Percentiles rank a stretch among this genome's conserved stretches.
phyloP scores from a whole-genome alignment of 2,329 filamentous ascomycete genomes.

The Colletotrichum limetticola region DNA sequence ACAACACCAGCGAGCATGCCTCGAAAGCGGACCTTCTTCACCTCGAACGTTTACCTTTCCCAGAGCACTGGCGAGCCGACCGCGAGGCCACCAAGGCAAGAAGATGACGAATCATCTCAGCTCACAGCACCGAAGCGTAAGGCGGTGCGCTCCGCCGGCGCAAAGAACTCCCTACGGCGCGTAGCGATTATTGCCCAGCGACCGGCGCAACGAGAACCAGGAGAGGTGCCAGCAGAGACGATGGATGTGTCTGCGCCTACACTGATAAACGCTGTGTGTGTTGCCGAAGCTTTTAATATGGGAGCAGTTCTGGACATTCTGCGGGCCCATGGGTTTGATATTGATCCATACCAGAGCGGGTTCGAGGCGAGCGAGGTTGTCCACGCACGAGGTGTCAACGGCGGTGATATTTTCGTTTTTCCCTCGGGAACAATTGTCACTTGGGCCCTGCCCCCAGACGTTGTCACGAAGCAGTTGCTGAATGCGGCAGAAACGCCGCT shows the following conservation, averaged over 20 bases:
- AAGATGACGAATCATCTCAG: constrained; percentile 1
- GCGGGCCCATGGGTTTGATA: constrained; percentile 66
- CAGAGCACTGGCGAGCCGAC: constrained; percentile 48
- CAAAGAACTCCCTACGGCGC: constrained; percentile 82
- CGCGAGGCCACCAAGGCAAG: constrained; percentile 26
- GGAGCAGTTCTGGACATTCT: constrained; percentile 67
- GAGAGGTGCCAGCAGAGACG: constrained; percentile 52
- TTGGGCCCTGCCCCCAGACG: constrained; percentile 85
- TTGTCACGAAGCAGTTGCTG: constrained; percentile 79
- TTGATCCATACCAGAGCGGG: constrained; percentile 70
- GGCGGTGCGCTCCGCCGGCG: constrained; percentile 53
- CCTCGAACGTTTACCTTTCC: constrained; percentile 68
- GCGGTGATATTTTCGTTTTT: constrained; percentile 94
- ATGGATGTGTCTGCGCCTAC: constrained; percentile 51
- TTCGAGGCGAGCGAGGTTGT: constrained; percentile 72
- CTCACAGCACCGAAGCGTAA: constrained; percentile 53
- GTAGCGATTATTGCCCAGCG: constrained; percentile 88
- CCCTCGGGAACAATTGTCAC: constrained; percentile 93
- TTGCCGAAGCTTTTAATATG: constrained; percentile 74
- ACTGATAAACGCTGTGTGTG: constrained; percentile 68
- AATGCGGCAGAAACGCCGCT: constrained; percentile 82
- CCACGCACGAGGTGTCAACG: constrained; percentile 68
- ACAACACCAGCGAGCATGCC: constrained; percentile 56
- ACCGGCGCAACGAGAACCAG: constrained; percentile 48
- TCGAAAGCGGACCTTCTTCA: constrained; percentile 72